These are phyloP conservation scores for Dacryopinax spathularia DNA, from an alignment of 768 basidiomycete species.

Conservation along the genomic window DNA sequence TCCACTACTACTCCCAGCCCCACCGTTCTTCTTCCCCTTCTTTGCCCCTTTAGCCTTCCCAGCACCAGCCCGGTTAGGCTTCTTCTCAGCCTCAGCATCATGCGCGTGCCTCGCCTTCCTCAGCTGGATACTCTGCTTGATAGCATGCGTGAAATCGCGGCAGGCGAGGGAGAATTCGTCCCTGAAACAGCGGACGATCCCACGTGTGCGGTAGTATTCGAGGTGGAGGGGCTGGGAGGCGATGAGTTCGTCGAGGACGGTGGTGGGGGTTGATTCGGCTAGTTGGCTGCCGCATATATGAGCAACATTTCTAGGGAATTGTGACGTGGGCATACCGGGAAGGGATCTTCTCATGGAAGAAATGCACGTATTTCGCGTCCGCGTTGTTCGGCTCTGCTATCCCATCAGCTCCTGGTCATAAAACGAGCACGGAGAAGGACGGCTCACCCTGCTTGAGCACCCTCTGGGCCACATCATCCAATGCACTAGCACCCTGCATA, in stretches of 20 bases:
- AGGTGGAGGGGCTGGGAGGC: constrained; percentile 55
- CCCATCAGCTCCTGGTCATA: not conserved
- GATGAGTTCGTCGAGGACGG: constrained; percentile 68
- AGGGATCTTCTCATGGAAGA: constrained; percentile 91
- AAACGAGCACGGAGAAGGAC: not conserved
- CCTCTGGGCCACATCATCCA: constrained; percentile 81
- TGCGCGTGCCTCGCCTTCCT: constrained; percentile 53
- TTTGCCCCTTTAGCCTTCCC: constrained; percentile 36
- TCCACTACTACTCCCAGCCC: constrained; percentile 29
- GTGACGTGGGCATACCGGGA: constrained; percentile 47
- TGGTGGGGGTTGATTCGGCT: constrained; percentile 67
- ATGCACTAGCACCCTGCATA: constrained; percentile 86
- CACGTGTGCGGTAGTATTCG: constrained; percentile 79
- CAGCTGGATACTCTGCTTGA: constrained; percentile 57
- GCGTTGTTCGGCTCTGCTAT: constrained; percentile 52
- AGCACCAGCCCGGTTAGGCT: constrained; percentile 28
- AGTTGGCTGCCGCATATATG: constrained; percentile 44
- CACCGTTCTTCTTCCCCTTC: constrained; percentile 35
- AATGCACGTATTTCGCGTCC: constrained; percentile 79
- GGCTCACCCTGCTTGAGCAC: constrained; percentile 55
- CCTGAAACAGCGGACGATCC: constrained; percentile 77
- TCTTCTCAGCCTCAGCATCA: constrained; percentile 21
- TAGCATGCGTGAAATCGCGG: constrained; percentile 67
- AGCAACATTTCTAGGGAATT: constrained; percentile 8
- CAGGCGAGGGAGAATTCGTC: constrained; percentile 63